A percentile compares a stretch with the other conserved stretches of the same genome.
Conservation (phyloP, 306 rosid genomes). For the Pyrus communis region DNA sequence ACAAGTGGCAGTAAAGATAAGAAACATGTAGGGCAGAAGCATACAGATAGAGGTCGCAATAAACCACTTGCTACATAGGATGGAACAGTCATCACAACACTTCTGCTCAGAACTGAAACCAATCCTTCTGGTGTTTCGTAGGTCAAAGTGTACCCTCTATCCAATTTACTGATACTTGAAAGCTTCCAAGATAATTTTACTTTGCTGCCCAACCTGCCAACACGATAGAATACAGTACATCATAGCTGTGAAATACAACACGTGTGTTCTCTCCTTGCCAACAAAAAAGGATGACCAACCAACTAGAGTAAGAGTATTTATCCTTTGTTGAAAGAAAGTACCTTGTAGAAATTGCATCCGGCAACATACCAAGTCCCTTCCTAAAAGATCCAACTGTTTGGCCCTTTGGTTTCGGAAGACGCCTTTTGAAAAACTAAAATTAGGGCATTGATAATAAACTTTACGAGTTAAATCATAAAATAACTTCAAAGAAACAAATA, state of each 20-base stretch:
- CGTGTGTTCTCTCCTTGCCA: not conserved
- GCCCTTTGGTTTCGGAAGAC: slow-evolving; percentile 90
- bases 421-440: slow-evolving; percentile 45
- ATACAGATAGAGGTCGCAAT: slow-evolving; percentile 77
- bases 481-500: slow-evolving; percentile 16
- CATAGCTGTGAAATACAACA: slow-evolving; percentile 2
- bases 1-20: not conserved
- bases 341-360: slow-evolving; percentile 81
- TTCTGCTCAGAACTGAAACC: slow-evolving; percentile 59
- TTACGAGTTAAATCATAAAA: slow-evolving; percentile 1
- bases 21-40: slow-evolving; percentile 27
- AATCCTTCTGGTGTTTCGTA: slow-evolving; percentile 89
- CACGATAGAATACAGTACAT: slow-evolving; percentile 15
- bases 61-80: slow-evolving; percentile 72
- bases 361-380: slow-evolving; percentile 88
- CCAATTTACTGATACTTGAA: slow-evolving; percentile 60
- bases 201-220: slow-evolving; percentile 70
- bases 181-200: slow-evolving; percentile 94
- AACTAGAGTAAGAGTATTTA: not conserved
- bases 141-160: slow-evolving; percentile 61
- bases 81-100: slow-evolving; percentile 88
- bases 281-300: not conserved
- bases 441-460: slow-evolving; percentile 25
- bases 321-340: slow-evolving; percentile 12
- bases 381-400: slow-evolving; percentile 95